phyloP scores from a whole-genome alignment of 2,329 filamentous ascomycete species.

The Colletotrichum sp. region DNA sequence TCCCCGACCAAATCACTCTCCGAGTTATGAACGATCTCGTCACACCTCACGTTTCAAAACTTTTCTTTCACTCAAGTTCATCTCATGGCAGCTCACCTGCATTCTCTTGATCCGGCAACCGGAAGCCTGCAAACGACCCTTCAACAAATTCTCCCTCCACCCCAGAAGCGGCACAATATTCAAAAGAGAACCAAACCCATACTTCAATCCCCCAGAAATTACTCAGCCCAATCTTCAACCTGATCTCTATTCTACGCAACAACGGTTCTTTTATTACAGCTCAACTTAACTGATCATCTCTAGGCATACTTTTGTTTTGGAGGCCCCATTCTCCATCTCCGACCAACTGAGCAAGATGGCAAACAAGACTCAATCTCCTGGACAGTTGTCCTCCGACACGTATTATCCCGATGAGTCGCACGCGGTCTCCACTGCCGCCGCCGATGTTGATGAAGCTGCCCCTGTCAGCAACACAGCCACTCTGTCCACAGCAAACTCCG shows the following conservation, averaged over 20 bases:
- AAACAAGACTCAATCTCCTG: background rate
- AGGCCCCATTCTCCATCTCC: background rate
- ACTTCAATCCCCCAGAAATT: too few relatives aligned
- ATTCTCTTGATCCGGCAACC: too few relatives aligned
- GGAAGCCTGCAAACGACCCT: background rate
- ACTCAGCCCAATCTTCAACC: too few relatives aligned
- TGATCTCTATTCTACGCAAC: rapidly evolving
- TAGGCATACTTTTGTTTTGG: rapidly evolving
- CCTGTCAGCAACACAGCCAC: background rate
- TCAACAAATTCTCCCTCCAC: background rate
- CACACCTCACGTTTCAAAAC: rapidly evolving
- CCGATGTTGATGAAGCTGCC: background rate
- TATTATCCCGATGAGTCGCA: rapidly evolving
- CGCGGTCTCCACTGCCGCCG: background rate
- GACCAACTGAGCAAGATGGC: background rate
- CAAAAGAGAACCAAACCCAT: too few relatives aligned
- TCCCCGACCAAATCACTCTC: background rate
- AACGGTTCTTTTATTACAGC: background rate
- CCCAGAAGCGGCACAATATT: background rate
- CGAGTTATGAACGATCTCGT: background rate
- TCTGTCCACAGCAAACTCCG: background rate
- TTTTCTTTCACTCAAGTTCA: background rate
- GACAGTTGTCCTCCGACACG: background rate
- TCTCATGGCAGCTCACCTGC: rapidly evolving
- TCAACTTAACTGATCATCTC: background rate